A percentile compares a stretch with the other conserved stretches of the same genome.
Evolutionary conservation across 192 early-diverging fungal species (phyloP).

Genomic region (Chytriomyces sp.): DNA sequence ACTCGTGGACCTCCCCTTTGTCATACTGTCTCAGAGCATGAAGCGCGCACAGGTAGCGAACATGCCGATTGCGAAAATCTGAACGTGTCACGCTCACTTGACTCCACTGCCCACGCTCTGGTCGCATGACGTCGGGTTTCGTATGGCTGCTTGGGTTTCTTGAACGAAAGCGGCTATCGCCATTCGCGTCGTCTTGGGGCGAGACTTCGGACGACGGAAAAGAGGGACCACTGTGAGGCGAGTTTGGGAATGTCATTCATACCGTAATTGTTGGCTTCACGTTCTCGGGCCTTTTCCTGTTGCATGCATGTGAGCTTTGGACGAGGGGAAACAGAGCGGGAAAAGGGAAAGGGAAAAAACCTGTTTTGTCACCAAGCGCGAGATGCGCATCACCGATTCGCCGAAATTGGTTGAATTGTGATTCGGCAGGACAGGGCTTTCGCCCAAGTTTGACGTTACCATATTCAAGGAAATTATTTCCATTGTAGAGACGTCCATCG

Average conservation of each 20-base stretch:
- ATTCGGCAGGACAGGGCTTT: neutral
- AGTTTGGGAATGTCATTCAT: neutral
- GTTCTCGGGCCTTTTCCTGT: slow-evolving; percentile 1
- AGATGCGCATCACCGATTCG: neutral
- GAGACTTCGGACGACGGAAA: neutral
- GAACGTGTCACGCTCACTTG: neutral
- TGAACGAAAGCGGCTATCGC: neutral
- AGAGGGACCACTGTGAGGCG: neutral
- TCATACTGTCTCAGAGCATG: too few relatives aligned
- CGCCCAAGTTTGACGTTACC: neutral
- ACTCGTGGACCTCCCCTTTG: too few relatives aligned
- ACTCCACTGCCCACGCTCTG: neutral
- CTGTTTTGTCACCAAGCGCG: neutral
- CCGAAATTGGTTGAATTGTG: neutral
- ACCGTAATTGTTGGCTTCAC: neutral
- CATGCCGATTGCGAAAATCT: too few relatives aligned
- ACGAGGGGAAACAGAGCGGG: too few relatives aligned
- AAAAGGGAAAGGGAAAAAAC: too few relatives aligned
- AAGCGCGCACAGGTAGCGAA: too few relatives aligned
- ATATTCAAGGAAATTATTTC: neutral
- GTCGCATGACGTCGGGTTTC: neutral
- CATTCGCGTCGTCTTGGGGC: neutral
- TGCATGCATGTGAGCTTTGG: neutral
- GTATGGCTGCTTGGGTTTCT: neutral
- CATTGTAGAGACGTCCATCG: too few relatives aligned